Evolutionary conservation across 139 green algal genomes (phyloP), one percentile per base, ranked within the genome.

Genomic region (Ettlia oleoabundans): DNA sequence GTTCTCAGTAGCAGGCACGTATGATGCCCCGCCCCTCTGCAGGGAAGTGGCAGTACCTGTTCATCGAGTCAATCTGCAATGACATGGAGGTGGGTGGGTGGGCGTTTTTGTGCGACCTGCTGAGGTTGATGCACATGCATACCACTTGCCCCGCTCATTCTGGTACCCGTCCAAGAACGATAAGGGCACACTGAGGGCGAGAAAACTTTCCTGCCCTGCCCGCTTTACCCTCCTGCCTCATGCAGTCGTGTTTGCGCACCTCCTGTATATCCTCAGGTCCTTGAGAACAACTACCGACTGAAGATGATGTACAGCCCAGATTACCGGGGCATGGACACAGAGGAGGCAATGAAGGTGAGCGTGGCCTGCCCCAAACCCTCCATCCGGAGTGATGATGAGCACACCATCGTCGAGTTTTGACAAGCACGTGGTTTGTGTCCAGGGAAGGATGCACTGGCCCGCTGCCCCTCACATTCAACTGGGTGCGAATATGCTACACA

Each of bases 1-100:
- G n/a, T n/a, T n/a, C n/a, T n/a, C n/a, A n/a, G n/a, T n/a, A n/a
- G n/a, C n/a, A n/a, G n/a, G n/a, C n/a, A n/a, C n/a, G n/a, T n/a
- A n/a, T n/a, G n/a, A n/a, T n/a, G n/a, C n/a, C n/a, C n/a, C n/a
- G n/a, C n/a, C n/a, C n/a, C n/a, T n/a, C n/a, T n/a, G n/a, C n/a
- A n/a, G n/a, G n/a, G 61, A 87, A 86, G 26, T 96, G 90, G 80
- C 90, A 94, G 83, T 97, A 96, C 84, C 85, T 98, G 66, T 98
- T 98, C 87, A 94, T 99, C 68, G 96, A 99, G 91, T 96, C 83
- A 78, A 96, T 99, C 76, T 98, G 95, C 90, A 95, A 93, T 75
- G 95, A 98, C 80, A 76, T 72, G 30, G 76, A 66, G 58, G 79
- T 86, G 78, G 28, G 78, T 1, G 33, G 28, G 28, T 18, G 61